Evolutionary conservation across 129 eudicot species (phyloP), one percentile per base, ranked within the genome.

Genomic region (Flaveria sonorensis): DNA sequence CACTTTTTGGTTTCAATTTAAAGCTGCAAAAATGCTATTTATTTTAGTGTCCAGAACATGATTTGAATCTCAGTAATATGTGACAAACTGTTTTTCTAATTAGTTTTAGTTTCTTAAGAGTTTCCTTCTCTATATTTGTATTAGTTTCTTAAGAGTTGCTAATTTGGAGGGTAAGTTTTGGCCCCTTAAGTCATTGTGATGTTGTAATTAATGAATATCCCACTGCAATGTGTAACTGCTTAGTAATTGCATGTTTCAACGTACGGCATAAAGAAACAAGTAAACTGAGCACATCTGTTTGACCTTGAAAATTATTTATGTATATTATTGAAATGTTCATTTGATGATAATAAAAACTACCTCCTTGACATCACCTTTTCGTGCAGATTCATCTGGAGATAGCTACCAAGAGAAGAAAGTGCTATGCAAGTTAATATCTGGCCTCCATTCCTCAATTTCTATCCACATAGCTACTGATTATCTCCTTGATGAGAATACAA

Each of bases 391-490:
- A 68, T 82, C 85, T 40, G 97, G 96, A 77, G 98, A 88, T 73
- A 82, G 78, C 50, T 90, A 96, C 78, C 96, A 76, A 77, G 98
- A 90, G 96, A 90, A 88, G 81, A 93, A 89, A 71, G 88, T 88
- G 62, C 52, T 90, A 23, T 93, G 87, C 91, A 93, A 90, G 82
- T 74, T 93, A 59, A 93, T 93, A 82, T 90, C 98, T 61, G 97
- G 98, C 50, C 88, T 93, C 48, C 98, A 93, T 80, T 81, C 98
- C 79, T 93, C 97, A 60, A 93, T 93, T 76, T 93, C 98, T 56
- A 81, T 90, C 59, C 98, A 93, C 79, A 93, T 93, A 56, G 98
- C 92, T 30, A 79, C 92, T 67, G 97, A 87, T 77, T 93, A 93
- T 85, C 96, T 93, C 24, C 92, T 90, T 59, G 96, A 93, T 73